Evolutionary conservation across 768 basidiomycete genomes (phyloP), one percentile per base, ranked within the genome.

Genomic region (Rhizopogon rudus): DNA sequence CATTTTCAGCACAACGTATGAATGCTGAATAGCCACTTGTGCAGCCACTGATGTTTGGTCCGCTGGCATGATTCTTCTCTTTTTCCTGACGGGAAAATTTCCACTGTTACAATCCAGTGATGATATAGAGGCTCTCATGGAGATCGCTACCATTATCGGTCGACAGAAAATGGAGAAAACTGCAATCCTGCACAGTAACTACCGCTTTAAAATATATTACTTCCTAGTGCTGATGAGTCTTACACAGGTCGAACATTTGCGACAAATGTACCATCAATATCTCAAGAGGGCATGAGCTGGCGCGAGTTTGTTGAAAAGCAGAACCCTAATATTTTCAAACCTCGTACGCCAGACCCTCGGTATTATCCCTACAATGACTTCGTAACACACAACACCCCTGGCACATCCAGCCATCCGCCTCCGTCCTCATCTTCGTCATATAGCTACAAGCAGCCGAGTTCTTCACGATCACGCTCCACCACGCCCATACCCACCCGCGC

Each of bases 1-100:
- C 56, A 20, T 20, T 13, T 50, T 39, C 46, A 39, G 40, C n/a
- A 25, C 43, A 35, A 43, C 29, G 40, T 45, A 13, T 37, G 35
- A 13, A 37, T 48, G 42, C 51, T 66, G 52, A 68, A 17, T 5
- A 14, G 51, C 10, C 13, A 6, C 40, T 25, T 22, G 20, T 42
- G 40, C 65, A 99, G 97, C 96, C 2, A 88, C 98, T 65, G 97
- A 99, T 62, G 82, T 98, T 44, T 99, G 97, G 97, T 88, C 95
- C 0, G 91, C 84, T 6, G 97, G 97, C 0, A 86, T 87, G 64
- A 97, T 98, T 52, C 72, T 99, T 0, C 78, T 98, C 6, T 95
- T 95, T 73, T 95, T 98, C 73, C 77, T 99, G 37, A 87, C 87
- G 0, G 81, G 84, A 43, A 97, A 96, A 61, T 99, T 98, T 65